phyloP scores from a whole-genome alignment of 208 protist species.

The Wallacemonas sp. region DNA sequence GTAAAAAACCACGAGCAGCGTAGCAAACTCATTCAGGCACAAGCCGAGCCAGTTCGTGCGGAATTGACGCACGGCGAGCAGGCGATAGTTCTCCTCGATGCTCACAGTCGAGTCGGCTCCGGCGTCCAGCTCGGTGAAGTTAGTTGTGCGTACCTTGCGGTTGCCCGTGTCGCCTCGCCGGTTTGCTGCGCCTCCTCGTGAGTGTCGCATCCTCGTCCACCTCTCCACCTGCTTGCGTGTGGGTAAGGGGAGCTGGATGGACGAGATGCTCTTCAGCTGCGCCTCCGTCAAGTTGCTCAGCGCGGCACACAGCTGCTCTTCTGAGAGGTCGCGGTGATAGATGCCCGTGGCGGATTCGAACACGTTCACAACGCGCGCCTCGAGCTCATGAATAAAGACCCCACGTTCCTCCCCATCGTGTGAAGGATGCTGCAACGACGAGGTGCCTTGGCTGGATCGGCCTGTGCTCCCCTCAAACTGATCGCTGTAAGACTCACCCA shows the following conservation, averaged over 20 bases:
- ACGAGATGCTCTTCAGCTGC: background rate
- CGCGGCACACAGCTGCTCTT: slow-evolving; percentile 3
- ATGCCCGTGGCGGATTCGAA: slow-evolving; percentile 7
- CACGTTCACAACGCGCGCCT: background rate
- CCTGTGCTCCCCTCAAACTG: background rate
- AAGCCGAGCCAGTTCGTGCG: slow-evolving; percentile 21
- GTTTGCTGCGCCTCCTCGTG: background rate
- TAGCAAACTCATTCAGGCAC: slow-evolving; percentile 14
- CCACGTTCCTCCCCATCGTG: too few relatives aligned
- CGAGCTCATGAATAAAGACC: background rate
- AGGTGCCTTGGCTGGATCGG: background rate
- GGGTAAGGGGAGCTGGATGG: background rate
- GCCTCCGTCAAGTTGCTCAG: background rate
- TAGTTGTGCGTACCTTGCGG: too few relatives aligned
- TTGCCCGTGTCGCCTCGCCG: too few relatives aligned
- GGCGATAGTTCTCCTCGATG: slow-evolving; percentile 19
- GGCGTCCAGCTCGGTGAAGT: too few relatives aligned
- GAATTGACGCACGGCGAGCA: slow-evolving; percentile 20
- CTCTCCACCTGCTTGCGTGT: background rate
- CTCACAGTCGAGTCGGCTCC: background rate
- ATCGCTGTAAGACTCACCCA: background rate
- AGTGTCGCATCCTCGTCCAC: background rate
- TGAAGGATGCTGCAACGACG: background rate
- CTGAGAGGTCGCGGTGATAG: background rate
- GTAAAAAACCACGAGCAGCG: slow-evolving; percentile 18